These are phyloP conservation scores for Phytophthora vignae DNA, from an alignment of 352 stramenopile species.

Conservation along the genomic window DNA sequence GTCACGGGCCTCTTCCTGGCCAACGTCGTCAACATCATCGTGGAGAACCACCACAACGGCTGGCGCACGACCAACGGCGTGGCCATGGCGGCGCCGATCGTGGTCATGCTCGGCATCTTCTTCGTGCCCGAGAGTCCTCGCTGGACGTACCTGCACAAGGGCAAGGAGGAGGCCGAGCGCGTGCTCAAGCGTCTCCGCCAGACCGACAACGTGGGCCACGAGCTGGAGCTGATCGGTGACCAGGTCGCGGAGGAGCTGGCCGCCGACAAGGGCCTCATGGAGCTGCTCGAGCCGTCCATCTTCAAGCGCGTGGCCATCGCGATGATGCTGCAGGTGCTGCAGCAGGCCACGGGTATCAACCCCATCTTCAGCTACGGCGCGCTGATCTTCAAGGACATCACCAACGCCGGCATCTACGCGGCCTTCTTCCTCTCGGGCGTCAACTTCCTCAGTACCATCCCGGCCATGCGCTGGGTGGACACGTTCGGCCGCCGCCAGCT, in stretches of 20 bases:
- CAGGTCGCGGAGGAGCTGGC: constrained; percentile 39
- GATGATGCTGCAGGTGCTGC: constrained; percentile 49
- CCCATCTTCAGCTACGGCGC: constrained; percentile 14
- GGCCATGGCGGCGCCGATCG: constrained; percentile 36
- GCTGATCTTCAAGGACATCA: constrained; percentile 45
- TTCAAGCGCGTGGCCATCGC: constrained; percentile 40
- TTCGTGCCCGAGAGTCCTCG: too few relatives aligned
- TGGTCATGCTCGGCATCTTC: constrained; percentile 22
- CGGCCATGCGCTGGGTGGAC: constrained; percentile 36
- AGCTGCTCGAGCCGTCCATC: constrained; percentile 39
- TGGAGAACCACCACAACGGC: constrained; percentile 34
- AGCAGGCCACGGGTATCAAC: constrained; percentile 43
- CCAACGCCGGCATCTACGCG: constrained; percentile 34
- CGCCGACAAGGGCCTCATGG: constrained; percentile 20
- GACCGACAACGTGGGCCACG: constrained; percentile 35
- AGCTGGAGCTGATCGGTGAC: constrained; percentile 45
- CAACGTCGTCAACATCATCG: constrained; percentile 43
- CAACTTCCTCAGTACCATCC: constrained; percentile 32
- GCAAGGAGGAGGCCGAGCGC: too few relatives aligned
- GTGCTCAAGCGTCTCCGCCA: constrained; percentile 40
- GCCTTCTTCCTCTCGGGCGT: constrained; percentile 32
- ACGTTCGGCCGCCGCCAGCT: constrained; percentile 43
- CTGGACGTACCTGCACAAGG: too few relatives aligned
- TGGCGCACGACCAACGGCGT: constrained; percentile 52
- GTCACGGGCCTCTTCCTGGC: constrained; percentile 23